These are phyloP conservation scores for Nannochloris sp. DNA, from an alignment of 139 green algal species.

Conservation along the genomic window DNA sequence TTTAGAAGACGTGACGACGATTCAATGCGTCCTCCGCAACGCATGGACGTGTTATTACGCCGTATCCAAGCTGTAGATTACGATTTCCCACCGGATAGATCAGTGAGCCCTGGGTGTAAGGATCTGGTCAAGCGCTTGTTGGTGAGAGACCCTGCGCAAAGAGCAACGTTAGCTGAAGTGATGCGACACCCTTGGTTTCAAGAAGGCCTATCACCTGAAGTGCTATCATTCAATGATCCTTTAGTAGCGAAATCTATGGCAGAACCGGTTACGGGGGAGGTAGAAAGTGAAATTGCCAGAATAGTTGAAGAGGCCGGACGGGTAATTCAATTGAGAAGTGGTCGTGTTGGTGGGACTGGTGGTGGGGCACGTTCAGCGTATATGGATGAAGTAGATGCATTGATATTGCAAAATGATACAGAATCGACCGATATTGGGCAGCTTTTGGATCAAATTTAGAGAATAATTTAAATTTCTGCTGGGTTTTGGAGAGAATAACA, in stretches of 20 bases:
- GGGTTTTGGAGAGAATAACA: too few relatives aligned
- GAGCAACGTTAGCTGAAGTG: constrained; percentile 60
- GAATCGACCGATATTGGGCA: not conserved
- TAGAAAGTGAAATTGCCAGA: constrained; percentile 39
- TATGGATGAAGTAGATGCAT: constrained; percentile 10
- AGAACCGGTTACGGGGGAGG: not conserved
- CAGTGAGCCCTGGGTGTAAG: constrained; percentile 26
- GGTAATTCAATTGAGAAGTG: not conserved
- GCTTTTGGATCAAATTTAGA: not conserved
- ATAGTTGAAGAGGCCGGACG: constrained; percentile 32
- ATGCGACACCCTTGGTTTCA: constrained; percentile 50
- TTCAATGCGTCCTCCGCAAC: constrained; percentile 40
- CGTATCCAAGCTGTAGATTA: constrained; percentile 5
- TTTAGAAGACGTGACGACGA: constrained; percentile 82
- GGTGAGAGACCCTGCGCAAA: constrained; percentile 54
- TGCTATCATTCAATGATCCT: constrained; percentile 29
- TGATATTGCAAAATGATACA: not conserved
- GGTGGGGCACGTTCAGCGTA: not conserved
- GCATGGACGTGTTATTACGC: constrained; percentile 47
- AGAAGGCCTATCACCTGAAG: constrained; percentile 12
- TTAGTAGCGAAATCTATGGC: constrained; percentile 7
- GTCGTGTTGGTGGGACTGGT: too few relatives aligned
- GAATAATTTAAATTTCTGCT: too few relatives aligned
- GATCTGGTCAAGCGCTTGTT: constrained; percentile 63
- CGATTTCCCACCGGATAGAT: not conserved